phyloP scores from a whole-genome alignment of 495 filamentous ascomycete genomes.

The Daldinia decipiens region DNA sequence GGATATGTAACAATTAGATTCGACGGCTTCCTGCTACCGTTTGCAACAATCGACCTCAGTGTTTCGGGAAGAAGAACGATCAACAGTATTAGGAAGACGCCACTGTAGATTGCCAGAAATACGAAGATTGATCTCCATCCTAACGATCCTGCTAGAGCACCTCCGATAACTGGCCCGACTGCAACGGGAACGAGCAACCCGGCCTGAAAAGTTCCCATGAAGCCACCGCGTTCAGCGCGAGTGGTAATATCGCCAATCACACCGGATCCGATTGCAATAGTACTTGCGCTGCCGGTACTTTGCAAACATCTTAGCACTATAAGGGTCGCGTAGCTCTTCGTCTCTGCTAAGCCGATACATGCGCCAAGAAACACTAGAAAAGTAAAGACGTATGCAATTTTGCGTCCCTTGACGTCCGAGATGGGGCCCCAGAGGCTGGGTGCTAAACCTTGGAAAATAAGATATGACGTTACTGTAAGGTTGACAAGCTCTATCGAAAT shows the following conservation, averaged over 20 bases:
- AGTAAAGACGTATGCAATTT: constrained; percentile 57
- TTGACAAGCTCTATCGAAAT: constrained; percentile 59
- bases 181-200: constrained; percentile 60
- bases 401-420: constrained; percentile 61
- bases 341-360: constrained; percentile 60
- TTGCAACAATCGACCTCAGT: constrained; percentile 61
- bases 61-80: constrained; percentile 65
- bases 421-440: constrained; percentile 63
- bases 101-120: constrained; percentile 63
- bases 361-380: constrained; percentile 61
- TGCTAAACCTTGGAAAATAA: constrained; percentile 63
- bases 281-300: constrained; percentile 62
- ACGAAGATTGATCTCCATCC: constrained; percentile 69
- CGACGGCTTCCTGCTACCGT: constrained; percentile 54
- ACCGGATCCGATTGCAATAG: constrained; percentile 65
- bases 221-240: constrained; percentile 62
- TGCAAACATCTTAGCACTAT: constrained; percentile 62
- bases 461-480: constrained; percentile 63
- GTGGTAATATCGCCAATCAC: constrained; percentile 68
- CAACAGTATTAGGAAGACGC: constrained; percentile 55
- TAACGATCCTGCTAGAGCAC: constrained; percentile 59
- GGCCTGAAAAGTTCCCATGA: constrained; percentile 65
- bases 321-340: constrained; percentile 58
- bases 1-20: constrained; percentile 50
- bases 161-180: constrained; percentile 66